Percentiles rank a stretch among this genome's conserved stretches.
phyloP scores from a whole-genome alignment of 2,329 filamentous ascomycete genomes.

The Fusarium subglutinans region DNA sequence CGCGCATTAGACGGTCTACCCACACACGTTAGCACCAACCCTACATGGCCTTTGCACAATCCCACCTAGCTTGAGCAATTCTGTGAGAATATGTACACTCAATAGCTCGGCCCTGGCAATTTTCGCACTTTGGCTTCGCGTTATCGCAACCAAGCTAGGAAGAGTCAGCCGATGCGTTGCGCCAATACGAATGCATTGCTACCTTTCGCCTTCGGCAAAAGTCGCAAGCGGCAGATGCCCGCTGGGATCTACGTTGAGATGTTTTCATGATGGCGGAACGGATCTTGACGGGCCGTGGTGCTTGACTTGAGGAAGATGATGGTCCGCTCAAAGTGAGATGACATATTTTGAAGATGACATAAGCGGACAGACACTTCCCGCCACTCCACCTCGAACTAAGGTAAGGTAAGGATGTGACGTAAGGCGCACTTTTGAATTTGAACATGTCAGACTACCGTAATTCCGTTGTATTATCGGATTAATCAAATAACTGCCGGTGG shows the following conservation, averaged over 20 bases:
- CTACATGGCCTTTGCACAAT: accelerated
- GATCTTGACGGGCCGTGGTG: not conserved
- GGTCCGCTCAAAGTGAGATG: not conserved
- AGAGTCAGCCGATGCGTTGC: accelerated
- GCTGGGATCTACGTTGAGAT: not conserved
- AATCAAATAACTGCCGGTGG: no score
- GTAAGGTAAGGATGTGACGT: no score
- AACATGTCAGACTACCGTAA: not conserved
- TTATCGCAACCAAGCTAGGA: constrained; percentile 34
- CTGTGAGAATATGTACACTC: constrained; percentile 30
- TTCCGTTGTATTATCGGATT: not conserved
- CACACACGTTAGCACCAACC: accelerated
- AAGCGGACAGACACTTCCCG: not conserved
- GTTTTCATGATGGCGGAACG: not conserved
- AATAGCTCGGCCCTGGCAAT: constrained; percentile 7
- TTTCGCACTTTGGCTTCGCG: constrained; percentile 26
- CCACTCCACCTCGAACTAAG: not conserved
- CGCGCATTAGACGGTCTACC: constrained; percentile 42
- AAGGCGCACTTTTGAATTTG: not conserved
- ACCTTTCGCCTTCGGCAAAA: constrained; percentile 38
- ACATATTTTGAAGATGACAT: not conserved
- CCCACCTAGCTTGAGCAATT: constrained; percentile 9
- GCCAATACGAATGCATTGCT: accelerated
- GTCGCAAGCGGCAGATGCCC: constrained; percentile 27
- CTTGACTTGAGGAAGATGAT: not conserved